phyloP scores from a whole-genome alignment of 202 grass and related monocot species.

The Schoenoplectus triqueter region DNA sequence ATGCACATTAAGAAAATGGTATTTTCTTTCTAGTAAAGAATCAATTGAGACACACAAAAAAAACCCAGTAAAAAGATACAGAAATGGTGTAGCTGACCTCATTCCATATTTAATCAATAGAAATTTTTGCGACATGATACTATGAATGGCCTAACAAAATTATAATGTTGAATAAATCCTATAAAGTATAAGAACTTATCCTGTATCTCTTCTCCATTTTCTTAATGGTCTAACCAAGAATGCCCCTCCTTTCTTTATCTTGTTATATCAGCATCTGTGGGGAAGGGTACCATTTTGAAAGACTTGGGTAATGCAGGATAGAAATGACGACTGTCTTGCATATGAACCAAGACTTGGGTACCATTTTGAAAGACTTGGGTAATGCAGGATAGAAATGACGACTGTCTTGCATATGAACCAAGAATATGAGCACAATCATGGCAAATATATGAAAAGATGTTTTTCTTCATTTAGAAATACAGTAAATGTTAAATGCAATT shows the following conservation, averaged over 20 bases:
- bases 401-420: not conserved
- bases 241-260: not conserved
- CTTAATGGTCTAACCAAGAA: not conserved
- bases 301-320: not conserved
- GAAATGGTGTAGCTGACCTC: not conserved
- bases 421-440: not conserved
- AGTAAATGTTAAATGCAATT: not conserved
- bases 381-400: not conserved
- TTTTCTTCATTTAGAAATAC: not conserved
- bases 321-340: not conserved
- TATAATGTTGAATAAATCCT: not conserved
- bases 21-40: slow-evolving; percentile 1
- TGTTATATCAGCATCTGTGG: not conserved
- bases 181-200: not conserved
- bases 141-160: not conserved
- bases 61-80: not conserved
- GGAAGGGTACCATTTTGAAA: not conserved
- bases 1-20: not conserved
- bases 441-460: not conserved
- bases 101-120: not conserved
- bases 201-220: not conserved
- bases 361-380: not conserved
- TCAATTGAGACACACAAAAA: slow-evolving; percentile 3
- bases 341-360: not conserved
- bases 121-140: not conserved